A percentile compares a stretch with the other conserved stretches of the same genome.
phyloP scores from a whole-genome alignment of 805 yeast genomes.

The Wickerhamomyces canadensis region DNA sequence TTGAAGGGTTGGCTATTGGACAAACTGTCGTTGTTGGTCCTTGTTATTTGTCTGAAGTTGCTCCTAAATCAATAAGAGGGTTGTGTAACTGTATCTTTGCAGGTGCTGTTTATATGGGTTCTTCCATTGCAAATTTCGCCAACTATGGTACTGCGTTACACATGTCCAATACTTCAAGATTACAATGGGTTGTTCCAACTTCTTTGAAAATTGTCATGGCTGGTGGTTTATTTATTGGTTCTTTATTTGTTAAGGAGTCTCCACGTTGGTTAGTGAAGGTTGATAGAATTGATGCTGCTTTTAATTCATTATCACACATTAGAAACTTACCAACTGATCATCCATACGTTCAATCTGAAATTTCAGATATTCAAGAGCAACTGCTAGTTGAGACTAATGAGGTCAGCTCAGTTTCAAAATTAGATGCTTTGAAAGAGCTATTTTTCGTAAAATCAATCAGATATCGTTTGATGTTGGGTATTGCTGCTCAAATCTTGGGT shows the following conservation, averaged over 20 bases:
- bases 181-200: slow-evolving; percentile 50
- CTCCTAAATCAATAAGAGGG: slow-evolving; percentile 51
- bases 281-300: slow-evolving; percentile 38
- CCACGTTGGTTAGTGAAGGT: slow-evolving; percentile 40
- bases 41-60: slow-evolving; percentile 45
- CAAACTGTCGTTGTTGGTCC: slow-evolving; percentile 54
- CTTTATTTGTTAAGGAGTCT: slow-evolving; percentile 41
- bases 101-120: slow-evolving; percentile 54
- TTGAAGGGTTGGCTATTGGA: slow-evolving; percentile 54
- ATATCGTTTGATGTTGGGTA: slow-evolving; percentile 40
- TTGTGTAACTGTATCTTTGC: slow-evolving; percentile 46
- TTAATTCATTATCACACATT: slow-evolving; percentile 33
- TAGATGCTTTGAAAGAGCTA: slow-evolving; percentile 29
- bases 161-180: slow-evolving; percentile 28
- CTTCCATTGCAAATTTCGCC: slow-evolving; percentile 42
- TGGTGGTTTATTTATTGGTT: slow-evolving; percentile 37
- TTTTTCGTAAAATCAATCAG: slow-evolving; percentile 34
- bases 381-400: slow-evolving; percentile 32
- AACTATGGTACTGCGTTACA: slow-evolving; percentile 49
- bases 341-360: slow-evolving; percentile 44
- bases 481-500: slow-evolving; percentile 40
- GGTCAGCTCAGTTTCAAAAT: slow-evolving; percentile 21
- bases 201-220: slow-evolving; percentile 42
- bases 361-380: slow-evolving; percentile 46
- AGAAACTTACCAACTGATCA: slow-evolving; percentile 43